phyloP scores from a whole-genome alignment of 441 rosid species.

The Syzygium malaccense region DNA sequence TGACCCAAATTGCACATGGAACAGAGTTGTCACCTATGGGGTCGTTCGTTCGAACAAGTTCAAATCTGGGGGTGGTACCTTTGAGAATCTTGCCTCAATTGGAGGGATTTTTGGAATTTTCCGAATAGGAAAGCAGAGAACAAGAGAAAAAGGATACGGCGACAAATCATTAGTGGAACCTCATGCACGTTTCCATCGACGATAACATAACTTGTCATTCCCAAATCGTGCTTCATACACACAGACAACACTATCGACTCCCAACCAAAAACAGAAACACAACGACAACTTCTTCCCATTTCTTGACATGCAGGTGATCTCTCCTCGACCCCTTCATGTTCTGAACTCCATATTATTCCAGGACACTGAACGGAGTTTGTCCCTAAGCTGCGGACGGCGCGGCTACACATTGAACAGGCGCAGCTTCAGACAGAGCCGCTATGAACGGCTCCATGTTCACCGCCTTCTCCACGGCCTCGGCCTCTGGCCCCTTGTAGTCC shows the following conservation, averaged over 20 bases:
- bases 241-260: not conserved
- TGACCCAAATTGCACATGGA: not conserved
- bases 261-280: not conserved
- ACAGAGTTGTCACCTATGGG: not conserved
- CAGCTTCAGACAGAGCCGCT: constrained; percentile 34
- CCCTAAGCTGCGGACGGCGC: constrained; percentile 50
- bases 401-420: constrained; percentile 25
- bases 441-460: constrained; percentile 29
- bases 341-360: not conserved
- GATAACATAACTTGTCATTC: not conserved
- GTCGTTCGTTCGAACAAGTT: not conserved
- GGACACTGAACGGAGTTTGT: not conserved
- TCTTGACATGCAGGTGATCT: not conserved
- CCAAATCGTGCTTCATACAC: not conserved
- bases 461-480: constrained; percentile 3
- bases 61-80: not conserved
- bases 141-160: not conserved
- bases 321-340: not conserved
- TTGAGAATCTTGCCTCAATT: not conserved
- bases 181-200: not conserved
- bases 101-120: not conserved
- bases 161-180: not conserved
- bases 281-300: not conserved
- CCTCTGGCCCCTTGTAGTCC: constrained; percentile 24
- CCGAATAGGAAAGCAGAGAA: not conserved